Evolutionary conservation across 176 grass and related monocot genomes (phyloP).

Genomic region (Ampelocalamus luodianensis): DNA sequence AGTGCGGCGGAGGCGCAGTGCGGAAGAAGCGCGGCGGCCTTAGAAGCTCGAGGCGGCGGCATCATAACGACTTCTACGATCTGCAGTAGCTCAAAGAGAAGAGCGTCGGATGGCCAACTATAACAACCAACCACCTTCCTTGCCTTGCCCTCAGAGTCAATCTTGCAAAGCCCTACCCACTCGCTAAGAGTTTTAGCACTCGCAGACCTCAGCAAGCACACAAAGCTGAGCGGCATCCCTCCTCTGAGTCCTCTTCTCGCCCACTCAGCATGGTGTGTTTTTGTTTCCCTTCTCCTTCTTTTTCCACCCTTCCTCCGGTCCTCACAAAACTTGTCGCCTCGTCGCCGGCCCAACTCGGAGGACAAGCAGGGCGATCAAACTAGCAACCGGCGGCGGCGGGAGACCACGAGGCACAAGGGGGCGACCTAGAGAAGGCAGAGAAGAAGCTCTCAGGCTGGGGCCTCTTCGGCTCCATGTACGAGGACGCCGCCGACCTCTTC

Average conservation of each 20-base stretch:
- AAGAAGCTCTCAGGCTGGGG: conserved; percentile 92
- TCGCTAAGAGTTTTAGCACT: no score
- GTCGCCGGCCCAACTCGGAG: background rate
- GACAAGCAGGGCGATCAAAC: background rate
- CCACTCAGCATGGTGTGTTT: background rate
- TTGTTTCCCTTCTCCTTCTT: background rate
- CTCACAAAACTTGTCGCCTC: conserved; percentile 15
- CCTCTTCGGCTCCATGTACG: conserved; percentile 83
- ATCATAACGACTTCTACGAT: no score
- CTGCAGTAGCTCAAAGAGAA: no score
- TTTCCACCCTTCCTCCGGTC: background rate
- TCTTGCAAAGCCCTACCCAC: no score
- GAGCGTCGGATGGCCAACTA: no score
- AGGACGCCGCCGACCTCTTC: conserved; percentile 92
- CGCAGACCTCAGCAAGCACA: no score
- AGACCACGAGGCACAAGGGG: conserved; percentile 64
- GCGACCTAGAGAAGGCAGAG: conserved; percentile 86
- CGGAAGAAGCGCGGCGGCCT: no score
- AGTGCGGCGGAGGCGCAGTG: no score
- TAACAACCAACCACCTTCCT: no score
- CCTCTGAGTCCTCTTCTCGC: background rate
- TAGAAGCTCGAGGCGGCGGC: no score
- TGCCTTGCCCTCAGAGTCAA: no score
- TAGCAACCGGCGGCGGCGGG: conserved; percentile 49
- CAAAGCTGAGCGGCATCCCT: background rate